Base-by-base conservation (phyloP, 2,329 filamentous ascomycete genomes). In the Fulvia fulva region DNA sequence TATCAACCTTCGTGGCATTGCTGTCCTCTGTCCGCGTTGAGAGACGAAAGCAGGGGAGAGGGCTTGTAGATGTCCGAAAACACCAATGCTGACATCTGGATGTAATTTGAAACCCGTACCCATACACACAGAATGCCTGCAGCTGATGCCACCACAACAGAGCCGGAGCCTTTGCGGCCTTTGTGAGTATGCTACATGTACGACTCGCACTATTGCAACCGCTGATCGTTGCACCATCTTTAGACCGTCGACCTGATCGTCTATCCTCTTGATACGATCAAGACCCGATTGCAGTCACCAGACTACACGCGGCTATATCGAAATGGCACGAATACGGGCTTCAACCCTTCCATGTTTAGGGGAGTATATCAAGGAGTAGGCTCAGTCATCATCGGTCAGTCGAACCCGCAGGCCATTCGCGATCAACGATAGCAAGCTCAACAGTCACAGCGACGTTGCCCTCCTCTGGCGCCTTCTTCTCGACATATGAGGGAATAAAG, bases 331-430 rank as follows among this genome's bases (percentile, higher is more conserved):
- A 81, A 83, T 22, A 80, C 81, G 14, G 78, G 78, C 1, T 74
- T 84, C 30, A 83, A 81, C 46, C 77, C 80, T 55, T 73, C 81
- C 21, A 78, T 87, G 56, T 86, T 91, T 63, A 81, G 84, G 12
- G 91, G 91, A 0, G 75, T 96, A 6, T 96, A 96, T 68, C 91
- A 96, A 73, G 91, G 91, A 21, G 81, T 96, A 21, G 90, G 90
- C 56, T 92, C 89, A 67, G 88, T 95, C 22, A 85, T 96, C 9
- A 75, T 96, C 28, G 28, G 28, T 32, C 28, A 32, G 28, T 32
- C 4, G 28, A 32, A 32, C 8, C 4, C 28, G 12, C 12, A 5
- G 28, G 8, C 28, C 28, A 5, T 5, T 2, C 12, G 4, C 12
- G 28, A 32, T 12, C 28, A 12, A 5, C 28, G 28, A 32, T 12